Base-by-base conservation (phyloP, 208 protist genomes). In the Leishmania lainsoni region DNA sequence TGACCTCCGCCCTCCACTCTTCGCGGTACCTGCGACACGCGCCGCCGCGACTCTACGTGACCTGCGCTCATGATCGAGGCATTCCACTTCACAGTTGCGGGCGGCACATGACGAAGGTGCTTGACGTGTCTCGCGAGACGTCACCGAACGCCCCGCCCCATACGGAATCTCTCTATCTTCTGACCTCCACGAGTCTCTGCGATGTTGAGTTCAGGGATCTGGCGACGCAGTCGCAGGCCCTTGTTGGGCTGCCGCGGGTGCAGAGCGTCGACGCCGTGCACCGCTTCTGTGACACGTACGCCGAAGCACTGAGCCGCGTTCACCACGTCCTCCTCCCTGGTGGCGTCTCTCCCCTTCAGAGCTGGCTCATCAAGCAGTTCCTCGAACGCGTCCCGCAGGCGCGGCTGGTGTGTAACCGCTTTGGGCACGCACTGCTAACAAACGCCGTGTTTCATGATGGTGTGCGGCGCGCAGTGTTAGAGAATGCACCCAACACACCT, bases 31-130 rank as follows among this genome's bases (percentile, higher is more conserved):
- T 96, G 59, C 88, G 94, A 8, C 90, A 93, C 52, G 88, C 89
- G 17, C 92, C 94, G 29, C 94, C 94, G 20, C 71, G 80, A 22
- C 45, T 93, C 16, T 97, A 97, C 83, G 71, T 95, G 1, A 97
- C 94, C 17, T 93, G 87, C 76, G 87, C 81, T 29, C 81, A 59
- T 32, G 81, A 90, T 26, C 51, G 71, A 22, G 45, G 71, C 20
- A 39, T 61, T 51, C 42, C 61, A 14, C 39, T 42, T 1, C 45
- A 58, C 22, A 65, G 84, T 59, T 66, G 70, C 8, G 88, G 75
- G 56, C 89, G 94, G 5, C 92, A 95, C 84, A 76, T 75, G 74
- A 95, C 94, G 39, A 85, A 80, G 32, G 83, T 97, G 22, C 78
- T 97, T 9, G 91, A 96, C 61, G 80, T 79, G 22, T 81, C 76